Base-by-base conservation (phyloP, 2,329 filamentous ascomycete genomes). In the Aspergillus eucalypticola region DNA sequence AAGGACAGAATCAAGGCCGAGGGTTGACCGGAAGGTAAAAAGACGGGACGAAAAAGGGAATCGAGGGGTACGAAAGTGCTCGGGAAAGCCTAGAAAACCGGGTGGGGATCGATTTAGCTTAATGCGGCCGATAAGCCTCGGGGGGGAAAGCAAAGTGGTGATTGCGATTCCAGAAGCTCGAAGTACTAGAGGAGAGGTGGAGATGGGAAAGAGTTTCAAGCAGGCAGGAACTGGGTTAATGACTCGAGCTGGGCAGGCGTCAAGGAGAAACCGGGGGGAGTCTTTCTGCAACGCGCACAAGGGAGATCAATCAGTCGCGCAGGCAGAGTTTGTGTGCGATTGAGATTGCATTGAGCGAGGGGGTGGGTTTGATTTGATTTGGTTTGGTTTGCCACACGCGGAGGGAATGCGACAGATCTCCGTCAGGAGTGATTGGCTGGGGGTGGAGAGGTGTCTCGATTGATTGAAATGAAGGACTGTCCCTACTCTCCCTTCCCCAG, bases 61-160 rank as follows among this genome's bases (percentile, higher is more conserved):
- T 60, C 29, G 54, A 52, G 38, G 54, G 53, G 54, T 48, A 38
- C 42, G 58, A 59, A 59, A 58, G 32, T 55, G 49, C 58, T 17
- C 57, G 54, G 50, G 42, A 60, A 58, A 44, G 54, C 44, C 54
- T 51, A 57, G 58, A 60, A 55, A 55, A 60, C 41, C 41, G 52
- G 51, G 60, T 62, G 60, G 60, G 55, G 56, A 41, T 46, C 58
- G 27, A 29, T 17, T 63, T 58, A 63, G 58, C 55, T 63, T 44
- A 58, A 60, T 63, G 61, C 58, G 59, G 58, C 54, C 52, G 58
- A 62, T 60, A 62, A 58, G 58, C 52, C 57, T 50, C 51, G 52
- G 52, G 44, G 44, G 35, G 23, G n/a, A n/a, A 25, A 25, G 23
- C 23, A 25, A 29, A 10, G 27, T 29, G 27, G 27, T 29, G 23